These are phyloP conservation scores for Kwoniella europaea DNA, from an alignment of 768 basidiomycete species.

Conservation along the genomic window DNA sequence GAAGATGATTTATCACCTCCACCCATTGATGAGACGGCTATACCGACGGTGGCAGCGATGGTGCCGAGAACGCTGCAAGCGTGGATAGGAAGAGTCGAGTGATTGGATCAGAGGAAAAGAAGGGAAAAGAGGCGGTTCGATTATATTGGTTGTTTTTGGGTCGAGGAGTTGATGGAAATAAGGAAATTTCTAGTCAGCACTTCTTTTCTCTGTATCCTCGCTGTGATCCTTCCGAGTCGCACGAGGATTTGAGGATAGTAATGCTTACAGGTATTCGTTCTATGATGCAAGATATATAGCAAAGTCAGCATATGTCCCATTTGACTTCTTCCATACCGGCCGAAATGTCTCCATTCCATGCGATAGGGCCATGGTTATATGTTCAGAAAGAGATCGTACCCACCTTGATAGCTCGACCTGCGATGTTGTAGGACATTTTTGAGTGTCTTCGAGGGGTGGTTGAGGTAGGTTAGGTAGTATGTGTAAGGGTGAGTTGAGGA, in stretches of 20 bases:
- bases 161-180: too few species aligned
- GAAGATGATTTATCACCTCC: constrained; percentile 34
- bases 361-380: background rate
- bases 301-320: background rate
- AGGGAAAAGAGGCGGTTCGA: too few species aligned
- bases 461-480: background rate
- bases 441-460: background rate
- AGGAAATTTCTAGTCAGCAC: too few species aligned
- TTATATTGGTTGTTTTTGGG: too few species aligned
- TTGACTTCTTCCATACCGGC: background rate
- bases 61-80: constrained; percentile 52
- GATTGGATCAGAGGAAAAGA: too few species aligned
- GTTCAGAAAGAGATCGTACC: constrained; percentile 15
- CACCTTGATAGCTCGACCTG: constrained; percentile 57
- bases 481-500: background rate
- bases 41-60: constrained; percentile 47
- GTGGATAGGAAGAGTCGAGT: too few species aligned
- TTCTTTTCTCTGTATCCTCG: too few species aligned
- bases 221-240: too few species aligned
- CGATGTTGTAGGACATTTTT: constrained; percentile 58
- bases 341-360: background rate
- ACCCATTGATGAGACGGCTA: constrained; percentile 39
- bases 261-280: constrained; percentile 59
- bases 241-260: too few species aligned
- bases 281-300: constrained; percentile 2